Evolutionary conservation across 176 grass and related monocot genomes (phyloP).

Genomic region (Lolium rigidum): DNA sequence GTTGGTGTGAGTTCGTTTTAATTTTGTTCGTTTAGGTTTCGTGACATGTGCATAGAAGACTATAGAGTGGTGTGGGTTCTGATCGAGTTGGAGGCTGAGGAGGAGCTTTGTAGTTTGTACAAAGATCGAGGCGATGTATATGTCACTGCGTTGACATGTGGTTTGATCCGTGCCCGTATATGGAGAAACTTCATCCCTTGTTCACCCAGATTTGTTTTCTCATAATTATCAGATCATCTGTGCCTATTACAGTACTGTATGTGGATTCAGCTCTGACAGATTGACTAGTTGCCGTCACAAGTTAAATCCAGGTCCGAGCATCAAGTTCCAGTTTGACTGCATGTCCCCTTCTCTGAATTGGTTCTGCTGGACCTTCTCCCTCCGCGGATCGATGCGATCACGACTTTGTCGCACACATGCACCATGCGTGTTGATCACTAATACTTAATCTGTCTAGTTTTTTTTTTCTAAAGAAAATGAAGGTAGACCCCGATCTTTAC

Average conservation of each 20-base stretch:
- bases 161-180: conserved; percentile 51
- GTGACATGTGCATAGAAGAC: neutral
- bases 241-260: neutral
- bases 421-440: neutral
- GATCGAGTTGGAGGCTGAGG: neutral
- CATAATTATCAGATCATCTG: neutral
- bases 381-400: neutral
- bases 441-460: no score
- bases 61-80: conserved; percentile 42
- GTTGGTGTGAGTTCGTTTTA: conserved; percentile 2
- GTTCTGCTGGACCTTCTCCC: neutral
- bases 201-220: conserved; percentile 44
- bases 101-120: conserved; percentile 41
- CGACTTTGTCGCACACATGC: neutral
- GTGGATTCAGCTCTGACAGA: neutral
- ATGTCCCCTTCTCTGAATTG: neutral
- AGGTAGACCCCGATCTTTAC: no score
- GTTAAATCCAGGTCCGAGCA: neutral
- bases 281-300: neutral
- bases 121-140: conserved; percentile 60
- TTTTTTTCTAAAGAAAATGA: no score
- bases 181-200: conserved; percentile 68
- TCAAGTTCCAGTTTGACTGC: conserved; percentile 4
- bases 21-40: conserved; percentile 20
- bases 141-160: conserved; percentile 61